Base-by-base conservation (phyloP, 768 basidiomycete species). In the Kwoniella mangroviensis region DNA sequence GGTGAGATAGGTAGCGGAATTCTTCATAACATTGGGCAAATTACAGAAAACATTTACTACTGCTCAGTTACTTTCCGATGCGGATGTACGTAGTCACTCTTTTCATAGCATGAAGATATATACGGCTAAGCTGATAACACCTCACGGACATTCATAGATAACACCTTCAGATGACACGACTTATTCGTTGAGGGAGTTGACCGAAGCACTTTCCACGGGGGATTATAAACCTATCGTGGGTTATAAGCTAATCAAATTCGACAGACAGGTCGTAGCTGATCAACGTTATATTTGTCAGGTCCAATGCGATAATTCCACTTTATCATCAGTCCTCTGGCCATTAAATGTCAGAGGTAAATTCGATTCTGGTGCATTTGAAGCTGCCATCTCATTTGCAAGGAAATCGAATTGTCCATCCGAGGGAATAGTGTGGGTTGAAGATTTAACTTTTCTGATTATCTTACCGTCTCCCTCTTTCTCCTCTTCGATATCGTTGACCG, bases 91-190 rank as follows among this genome's bases (percentile, higher is more conserved):
- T 75, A 9, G 19, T 40, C 42, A 17, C 17, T 10, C 10, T 26
- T 13, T 28, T 58, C 3, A 5, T 24, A 24, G 26, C 12, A n/a
- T 28, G 26, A 11, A 57, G 4, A 34, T 26, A n/a, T 19, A 41
- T 1, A 43, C 2, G 26, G 13, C n/a, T 43, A 55, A 60, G 22
- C 11, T 67, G 24, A n/a, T 24, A 22, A 56, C 43, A 24, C 11
- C 26, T 13, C 19, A 11, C 55, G 80, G 80, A 83, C 81, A 71
- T 79, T 19, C 19, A 9, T 58, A 82, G 82, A 83, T 83, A 73
- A 79, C 73, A 10, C 80, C 82, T 1, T 80, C 82, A 7, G 68
- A 70, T 34, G 78, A 80, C 62, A 78, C 73, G 1, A 80, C 75
- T 7, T 83, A 83, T 69, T 79, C 80, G 0, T 63, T 79, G 0